Conservation (phyloP, 2,329 filamentous ascomycete species). For the Mollisia scopiformis region DNA sequence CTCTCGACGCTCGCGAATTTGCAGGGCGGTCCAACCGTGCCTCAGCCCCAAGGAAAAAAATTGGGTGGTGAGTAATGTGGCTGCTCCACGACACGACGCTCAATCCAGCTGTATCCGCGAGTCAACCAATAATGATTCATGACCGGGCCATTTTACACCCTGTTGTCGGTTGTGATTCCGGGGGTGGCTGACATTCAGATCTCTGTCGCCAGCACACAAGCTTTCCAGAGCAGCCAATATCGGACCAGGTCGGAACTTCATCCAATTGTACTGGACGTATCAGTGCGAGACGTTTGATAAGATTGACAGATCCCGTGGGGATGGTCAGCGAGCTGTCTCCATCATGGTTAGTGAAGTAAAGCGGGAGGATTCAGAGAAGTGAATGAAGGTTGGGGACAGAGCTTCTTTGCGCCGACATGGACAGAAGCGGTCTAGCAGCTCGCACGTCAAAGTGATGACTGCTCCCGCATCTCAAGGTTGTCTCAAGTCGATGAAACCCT, state of each 20-base stretch:
- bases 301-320: too few relatives aligned
- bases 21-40: too few relatives aligned
- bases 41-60: conserved; percentile 5
- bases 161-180: too few relatives aligned
- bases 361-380: too few relatives aligned
- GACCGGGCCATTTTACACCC: too few relatives aligned
- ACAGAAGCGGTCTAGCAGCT: not conserved
- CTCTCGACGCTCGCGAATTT: conserved; percentile 5
- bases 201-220: too few relatives aligned
- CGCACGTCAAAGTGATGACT: not conserved
- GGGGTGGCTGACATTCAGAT: too few relatives aligned
- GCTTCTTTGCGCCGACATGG: not conserved
- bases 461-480: not conserved
- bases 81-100: not conserved
- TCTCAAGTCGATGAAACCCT: not conserved
- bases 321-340: not conserved
- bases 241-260: not conserved
- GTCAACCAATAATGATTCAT: not conserved
- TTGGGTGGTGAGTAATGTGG: not conserved
- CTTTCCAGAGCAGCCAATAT: too few relatives aligned
- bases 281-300: too few relatives aligned
- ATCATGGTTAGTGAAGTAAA: not conserved
- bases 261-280: not conserved
- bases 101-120: not conserved
- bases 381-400: not conserved